These are phyloP conservation scores for Trichoderma harzianum DNA, from an alignment of 2,329 filamentous ascomycete genomes.

Conservation along the genomic window DNA sequence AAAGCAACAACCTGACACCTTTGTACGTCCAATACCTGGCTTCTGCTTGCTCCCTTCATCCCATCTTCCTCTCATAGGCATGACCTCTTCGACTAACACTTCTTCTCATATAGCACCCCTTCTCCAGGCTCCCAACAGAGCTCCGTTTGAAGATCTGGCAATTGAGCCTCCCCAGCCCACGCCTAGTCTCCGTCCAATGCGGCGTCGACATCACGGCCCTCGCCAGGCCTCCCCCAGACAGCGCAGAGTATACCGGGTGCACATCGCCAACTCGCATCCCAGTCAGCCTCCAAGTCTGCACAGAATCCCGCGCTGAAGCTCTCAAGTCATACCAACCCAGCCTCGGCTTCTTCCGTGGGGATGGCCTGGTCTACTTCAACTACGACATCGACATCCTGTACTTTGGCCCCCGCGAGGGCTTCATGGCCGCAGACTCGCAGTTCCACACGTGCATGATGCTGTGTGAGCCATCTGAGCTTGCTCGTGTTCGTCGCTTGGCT, in stretches of 20 bases:
- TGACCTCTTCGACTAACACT: background rate
- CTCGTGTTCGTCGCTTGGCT: slow-evolving; percentile 40
- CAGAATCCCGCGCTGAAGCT: slow-evolving; percentile 45
- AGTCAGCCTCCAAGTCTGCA: slow-evolving; percentile 44
- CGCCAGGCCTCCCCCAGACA: background rate
- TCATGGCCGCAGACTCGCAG: slow-evolving; percentile 44
- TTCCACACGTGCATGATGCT: slow-evolving; percentile 44
- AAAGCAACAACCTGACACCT: background rate
- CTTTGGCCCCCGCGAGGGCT: slow-evolving; percentile 44
- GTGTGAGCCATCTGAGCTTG: slow-evolving; percentile 40
- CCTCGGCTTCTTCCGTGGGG: slow-evolving; percentile 42
- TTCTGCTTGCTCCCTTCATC: background rate
- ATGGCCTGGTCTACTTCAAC: slow-evolving; percentile 43
- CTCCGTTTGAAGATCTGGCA: slow-evolving; percentile 48
- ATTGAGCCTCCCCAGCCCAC: slow-evolving; percentile 40
- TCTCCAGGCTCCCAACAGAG: slow-evolving; percentile 43
- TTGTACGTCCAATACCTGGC: background rate
- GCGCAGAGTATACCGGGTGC: slow-evolving; percentile 31
- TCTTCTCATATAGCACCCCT: slow-evolving; percentile 35
- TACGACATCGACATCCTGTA: slow-evolving; percentile 43
- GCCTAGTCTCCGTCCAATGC: slow-evolving; percentile 44
- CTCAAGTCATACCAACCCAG: slow-evolving; percentile 38
- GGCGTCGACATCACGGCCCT: slow-evolving; percentile 30
- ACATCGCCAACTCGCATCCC: slow-evolving; percentile 42
- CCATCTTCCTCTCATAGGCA: background rate